Base-by-base conservation (phyloP, 164 flowering plant genomes). In the Sedum album region DNA sequence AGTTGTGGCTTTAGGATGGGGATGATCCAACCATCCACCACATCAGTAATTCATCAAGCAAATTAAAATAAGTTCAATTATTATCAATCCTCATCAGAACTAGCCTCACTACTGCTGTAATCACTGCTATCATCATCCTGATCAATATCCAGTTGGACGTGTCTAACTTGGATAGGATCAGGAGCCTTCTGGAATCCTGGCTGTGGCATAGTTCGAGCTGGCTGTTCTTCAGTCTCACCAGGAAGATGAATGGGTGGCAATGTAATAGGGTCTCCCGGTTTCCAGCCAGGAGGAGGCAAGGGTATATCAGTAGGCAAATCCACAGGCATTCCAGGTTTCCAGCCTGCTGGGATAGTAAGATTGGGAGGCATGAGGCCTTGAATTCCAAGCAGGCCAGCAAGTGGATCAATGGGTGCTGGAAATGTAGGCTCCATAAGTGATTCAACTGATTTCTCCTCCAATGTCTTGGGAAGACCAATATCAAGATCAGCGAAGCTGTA, bases 261-360 rank as follows among this genome's bases (percentile, higher is more conserved):
- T 0, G 88, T 70, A 44, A 92, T 75, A 0, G 94, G 94, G 64
- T 93, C 97, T 55, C 96, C 96, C 26, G 88, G 93, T 76, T 91
- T 94, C 97, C 97, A 94, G 46, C 96, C 98, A 15, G 92, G 74
- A 9, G 94, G 96, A 0, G 96, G 96, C 65, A 83, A 30, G 5
- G 94, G 90, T 21, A 93, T 36, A 75, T 88, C 83, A 10, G 15
- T 78, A 0, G 93, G 96, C 82, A 93, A 75, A 61, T 86, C 84
- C 79, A 94, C 89, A 17, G 97, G 96, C 98, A 94, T 91, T 57
- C 97, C 97, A 1, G 93, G 95, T 67, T 86, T 85, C 98, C 98
- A 94, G 2, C 97, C 98, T 4, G 90, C 70, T 6, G 99, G 99
- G 42, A 90, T 78, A 6, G 71, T 77, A 46, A 89, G 68, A 68